Evolutionary conservation across 352 stramenopile genomes (phyloP).

Genomic region (Phytophthora aleatoria): DNA sequence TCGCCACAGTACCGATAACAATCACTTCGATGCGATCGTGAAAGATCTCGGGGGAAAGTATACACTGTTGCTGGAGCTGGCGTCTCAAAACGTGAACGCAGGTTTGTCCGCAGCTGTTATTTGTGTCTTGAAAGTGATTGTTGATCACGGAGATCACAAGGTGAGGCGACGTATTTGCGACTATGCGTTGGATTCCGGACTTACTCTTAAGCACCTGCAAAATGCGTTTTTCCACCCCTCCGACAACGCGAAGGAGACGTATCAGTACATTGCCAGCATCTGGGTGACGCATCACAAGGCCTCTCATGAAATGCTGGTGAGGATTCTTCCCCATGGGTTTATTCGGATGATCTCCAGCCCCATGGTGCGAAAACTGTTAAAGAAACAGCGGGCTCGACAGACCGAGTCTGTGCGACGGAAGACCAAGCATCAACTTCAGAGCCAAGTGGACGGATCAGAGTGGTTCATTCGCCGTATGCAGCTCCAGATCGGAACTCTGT

Average conservation of each 20-base stretch:
- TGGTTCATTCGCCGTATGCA: constrained; percentile 80
- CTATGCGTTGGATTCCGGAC: constrained; percentile 59
- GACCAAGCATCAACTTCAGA: constrained; percentile 31
- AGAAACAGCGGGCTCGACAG: constrained; percentile 57
- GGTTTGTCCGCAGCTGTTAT: constrained; percentile 64
- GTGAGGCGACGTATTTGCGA: constrained; percentile 73
- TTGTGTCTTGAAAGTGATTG: constrained; percentile 68
- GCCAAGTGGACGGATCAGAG: constrained; percentile 39
- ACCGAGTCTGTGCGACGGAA: constrained; percentile 32
- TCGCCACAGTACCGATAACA: constrained; percentile 72
- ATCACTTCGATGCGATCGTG: constrained; percentile 74
- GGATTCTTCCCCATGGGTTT: constrained; percentile 73
- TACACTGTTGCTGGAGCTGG: constrained; percentile 52
- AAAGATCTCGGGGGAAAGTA: constrained; percentile 65
- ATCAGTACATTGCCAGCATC: constrained; percentile 76
- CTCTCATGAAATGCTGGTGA: constrained; percentile 69
- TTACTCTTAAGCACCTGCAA: constrained; percentile 63
- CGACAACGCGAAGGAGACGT: constrained; percentile 63
- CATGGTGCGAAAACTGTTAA: constrained; percentile 62
- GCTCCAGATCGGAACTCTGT: constrained; percentile 54
- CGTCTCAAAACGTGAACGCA: constrained; percentile 50
- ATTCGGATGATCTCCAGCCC: constrained; percentile 76
- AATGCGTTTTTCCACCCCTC: constrained; percentile 74
- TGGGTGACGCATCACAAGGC: constrained; percentile 79
- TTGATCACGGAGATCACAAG: constrained; percentile 72